A percentile compares a stretch with the other conserved stretches of the same genome.
phyloP scores from a whole-genome alignment of 495 filamentous ascomycete species.

The Pyronema domesticum region DNA sequence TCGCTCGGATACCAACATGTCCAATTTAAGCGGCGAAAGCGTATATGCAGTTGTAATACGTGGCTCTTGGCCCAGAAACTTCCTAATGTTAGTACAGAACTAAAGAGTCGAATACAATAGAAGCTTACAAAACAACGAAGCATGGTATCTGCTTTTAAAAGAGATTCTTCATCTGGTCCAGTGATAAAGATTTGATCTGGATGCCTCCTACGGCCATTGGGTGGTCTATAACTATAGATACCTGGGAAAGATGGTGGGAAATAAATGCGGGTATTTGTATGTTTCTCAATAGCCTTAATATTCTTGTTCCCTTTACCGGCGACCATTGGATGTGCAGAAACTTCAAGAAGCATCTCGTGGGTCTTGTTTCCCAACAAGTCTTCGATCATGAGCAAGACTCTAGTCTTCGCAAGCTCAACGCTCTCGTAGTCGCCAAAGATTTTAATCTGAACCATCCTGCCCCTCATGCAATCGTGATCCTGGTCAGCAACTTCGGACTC shows the following conservation, averaged over 20 bases:
- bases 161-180: conserved; percentile 60
- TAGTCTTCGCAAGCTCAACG: conserved; percentile 88
- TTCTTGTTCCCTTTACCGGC: conserved; percentile 88
- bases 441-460: conserved; percentile 71
- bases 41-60: no score
- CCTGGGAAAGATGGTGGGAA: conserved; percentile 86
- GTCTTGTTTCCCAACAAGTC: conserved; percentile 81
- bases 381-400: conserved; percentile 92
- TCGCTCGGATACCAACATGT: conserved; percentile 76
- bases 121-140: conserved; percentile 57
- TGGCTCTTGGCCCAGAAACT: no score
- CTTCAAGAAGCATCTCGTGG: conserved; percentile 63
- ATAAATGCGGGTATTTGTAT: conserved; percentile 88
- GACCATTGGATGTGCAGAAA: conserved; percentile 71
- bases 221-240: conserved; percentile 73
- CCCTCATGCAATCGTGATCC: conserved; percentile 44
- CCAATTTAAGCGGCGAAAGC: conserved; percentile 62
- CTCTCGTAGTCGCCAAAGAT: conserved; percentile 94
- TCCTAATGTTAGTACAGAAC: no score
- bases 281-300: conserved; percentile 88
- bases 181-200: conserved; percentile 88
- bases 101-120: background rate
- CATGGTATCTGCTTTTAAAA: conserved; percentile 71
- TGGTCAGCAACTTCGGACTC: conserved; percentile 36
- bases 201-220: conserved; percentile 56